These are phyloP conservation scores for Knoxia roxburghii DNA, from an alignment of 257 asterid species.

Conservation along the genomic window DNA sequence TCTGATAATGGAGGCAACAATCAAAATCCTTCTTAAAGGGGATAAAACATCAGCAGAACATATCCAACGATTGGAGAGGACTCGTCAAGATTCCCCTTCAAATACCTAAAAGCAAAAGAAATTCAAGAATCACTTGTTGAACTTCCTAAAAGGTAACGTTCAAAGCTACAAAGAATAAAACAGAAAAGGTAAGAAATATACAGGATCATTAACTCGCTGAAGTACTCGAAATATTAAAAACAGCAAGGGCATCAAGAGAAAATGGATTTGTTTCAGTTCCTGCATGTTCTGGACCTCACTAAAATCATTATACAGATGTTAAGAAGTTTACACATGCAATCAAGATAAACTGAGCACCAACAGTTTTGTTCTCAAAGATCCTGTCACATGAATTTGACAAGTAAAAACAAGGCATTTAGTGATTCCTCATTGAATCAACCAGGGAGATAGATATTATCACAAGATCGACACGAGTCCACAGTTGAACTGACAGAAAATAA, in stretches of 20 bases:
- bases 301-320: constrained; percentile 1
- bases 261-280: constrained; percentile 90
- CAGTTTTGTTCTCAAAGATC: neutral
- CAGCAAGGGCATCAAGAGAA: constrained; percentile 88
- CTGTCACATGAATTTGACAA: neutral
- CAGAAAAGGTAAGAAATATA: constrained; percentile 29
- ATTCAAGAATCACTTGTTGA: constrained; percentile 13
- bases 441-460: neutral
- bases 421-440: neutral
- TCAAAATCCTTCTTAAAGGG: constrained; percentile 29
- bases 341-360: neutral
- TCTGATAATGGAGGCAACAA: constrained; percentile 39
- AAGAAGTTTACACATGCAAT: neutral
- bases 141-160: constrained; percentile 7
- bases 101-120: constrained; percentile 23
- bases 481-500: no score
- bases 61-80: constrained; percentile 82
- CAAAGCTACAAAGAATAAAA: constrained; percentile 8
- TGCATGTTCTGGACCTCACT: constrained; percentile 23
- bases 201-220: constrained; percentile 88
- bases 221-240: constrained; percentile 80
- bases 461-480: neutral
- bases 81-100: constrained; percentile 92
- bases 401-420: no score
- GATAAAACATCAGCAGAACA: constrained; percentile 84